These are phyloP conservation scores for Rubroshorea leprosula DNA, from an alignment of 345 rosid genomes.

Conservation along the genomic window DNA sequence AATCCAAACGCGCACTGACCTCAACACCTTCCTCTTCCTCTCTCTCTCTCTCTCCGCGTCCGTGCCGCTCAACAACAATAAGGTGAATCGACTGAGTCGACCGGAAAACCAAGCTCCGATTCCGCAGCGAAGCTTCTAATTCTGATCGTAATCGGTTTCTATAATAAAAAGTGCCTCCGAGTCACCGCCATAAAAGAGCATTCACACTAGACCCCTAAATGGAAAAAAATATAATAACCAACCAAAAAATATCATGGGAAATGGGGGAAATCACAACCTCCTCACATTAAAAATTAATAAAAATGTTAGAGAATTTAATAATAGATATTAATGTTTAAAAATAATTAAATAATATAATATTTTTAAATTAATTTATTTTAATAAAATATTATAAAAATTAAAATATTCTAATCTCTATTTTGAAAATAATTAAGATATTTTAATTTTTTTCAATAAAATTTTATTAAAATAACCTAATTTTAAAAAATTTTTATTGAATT, in stretches of 20 bases:
- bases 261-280: background rate
- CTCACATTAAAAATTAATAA: no score
- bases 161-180: background rate
- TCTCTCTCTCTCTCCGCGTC: constrained; percentile 4
- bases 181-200: constrained; percentile 10
- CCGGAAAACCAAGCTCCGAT: constrained; percentile 20
- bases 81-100: background rate
- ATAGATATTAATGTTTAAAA: no score
- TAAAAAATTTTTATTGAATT: no score
- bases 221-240: background rate
- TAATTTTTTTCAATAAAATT: no score
- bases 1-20: constrained; percentile 13
- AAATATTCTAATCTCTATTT: no score
- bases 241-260: background rate
- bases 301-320: no score
- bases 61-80: background rate
- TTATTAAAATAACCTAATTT: no score
- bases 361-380: no score
- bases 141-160: background rate
- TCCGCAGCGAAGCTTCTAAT: constrained; percentile 1
- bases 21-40: background rate
- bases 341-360: no score
- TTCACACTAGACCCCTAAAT: background rate
- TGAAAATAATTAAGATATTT: no score
- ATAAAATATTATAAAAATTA: no score